phyloP scores from a whole-genome alignment of 345 rosid species.

The Microthlaspi erraticum region DNA sequence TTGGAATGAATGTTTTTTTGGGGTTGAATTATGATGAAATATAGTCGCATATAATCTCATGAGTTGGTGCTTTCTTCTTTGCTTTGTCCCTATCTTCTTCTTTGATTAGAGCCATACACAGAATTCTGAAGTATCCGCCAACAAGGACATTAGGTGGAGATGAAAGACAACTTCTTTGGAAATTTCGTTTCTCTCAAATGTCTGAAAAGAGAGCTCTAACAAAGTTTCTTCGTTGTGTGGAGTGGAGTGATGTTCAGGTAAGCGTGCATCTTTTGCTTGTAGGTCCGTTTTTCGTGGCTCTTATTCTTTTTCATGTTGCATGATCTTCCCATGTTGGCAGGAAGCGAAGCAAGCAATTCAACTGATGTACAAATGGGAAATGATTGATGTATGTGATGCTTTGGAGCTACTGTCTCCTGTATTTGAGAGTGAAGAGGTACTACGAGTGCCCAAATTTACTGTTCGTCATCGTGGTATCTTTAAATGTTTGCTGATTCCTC shows the following conservation, averaged over 20 bases:
- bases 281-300: constrained; percentile 14
- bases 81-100: constrained; percentile 23
- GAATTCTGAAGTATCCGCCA: constrained; percentile 89
- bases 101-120: constrained; percentile 73
- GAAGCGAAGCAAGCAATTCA: constrained; percentile 97
- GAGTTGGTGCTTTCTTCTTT: constrained; percentile 25
- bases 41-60: constrained; percentile 24
- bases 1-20: constrained; percentile 11
- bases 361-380: constrained; percentile 91
- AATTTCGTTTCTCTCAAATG: constrained; percentile 94
- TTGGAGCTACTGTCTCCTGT: constrained; percentile 94
- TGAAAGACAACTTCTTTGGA: constrained; percentile 98
- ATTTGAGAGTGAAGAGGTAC: constrained; percentile 96
- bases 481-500: constrained; percentile 29
- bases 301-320: constrained; percentile 22
- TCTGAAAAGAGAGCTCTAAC: constrained; percentile 96
- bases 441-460: constrained; percentile 5
- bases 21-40: constrained; percentile 1
- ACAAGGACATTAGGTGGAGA: constrained; percentile 91
- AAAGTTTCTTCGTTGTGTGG: constrained; percentile 93
- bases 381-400: constrained; percentile 93
- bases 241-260: constrained; percentile 99
- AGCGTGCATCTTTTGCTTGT: constrained; percentile 31
- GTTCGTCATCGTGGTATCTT: constrained; percentile 8
- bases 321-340: constrained; percentile 52